Base-by-base conservation (phyloP, 352 stramenopile species). In the Plasmopara viticola region DNA sequence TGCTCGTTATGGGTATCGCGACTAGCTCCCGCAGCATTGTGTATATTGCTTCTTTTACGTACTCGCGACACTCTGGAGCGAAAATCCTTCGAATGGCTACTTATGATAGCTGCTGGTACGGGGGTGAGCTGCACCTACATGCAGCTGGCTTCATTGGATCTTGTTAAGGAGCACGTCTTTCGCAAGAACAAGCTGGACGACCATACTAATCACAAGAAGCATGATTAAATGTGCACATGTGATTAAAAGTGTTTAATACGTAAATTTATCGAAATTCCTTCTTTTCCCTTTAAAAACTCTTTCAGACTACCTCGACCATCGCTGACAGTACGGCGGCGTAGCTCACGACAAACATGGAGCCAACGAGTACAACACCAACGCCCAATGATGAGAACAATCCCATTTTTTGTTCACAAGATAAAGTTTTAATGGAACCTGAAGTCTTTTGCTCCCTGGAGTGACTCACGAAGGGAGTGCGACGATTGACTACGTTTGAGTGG, bases 121-220 rank as follows among this genome's bases (percentile, higher is more conserved):
- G 78, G 78, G 33, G 56, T 72, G 12, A 67, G 60, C 20, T 89
- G 75, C 42, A 86, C 75, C 13, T 83, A 76, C 48, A 60, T 83
- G 29, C 78, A 87, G 45, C 52, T 83, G 35, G 44, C 60, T 6
- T 82, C 75, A 30, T 73, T 78, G 56, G 51, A 77, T 15, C 58
- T 79, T n/a, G 70, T 76, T 40, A 75, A 71, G n/a, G 67, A 74
- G 13, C 65, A 74, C 51, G 31, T 84, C 12, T 62, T 54, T 6
- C 62, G 31, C 37, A 67, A 66, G 9, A 62, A 53, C 15, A 33
- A 41, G 18, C 40, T 51, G 43, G 46, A 4, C 12, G 48, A 51
- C 17, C 51, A 47, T 1, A 62, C 63, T 31, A 65, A 58, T 17
- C 39, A 38, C 33, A 72, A 74, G 33, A 79, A 81, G 44, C 25